Conservation (phyloP, 768 basidiomycete species). For the Rhodotorula babjevae region DNA sequence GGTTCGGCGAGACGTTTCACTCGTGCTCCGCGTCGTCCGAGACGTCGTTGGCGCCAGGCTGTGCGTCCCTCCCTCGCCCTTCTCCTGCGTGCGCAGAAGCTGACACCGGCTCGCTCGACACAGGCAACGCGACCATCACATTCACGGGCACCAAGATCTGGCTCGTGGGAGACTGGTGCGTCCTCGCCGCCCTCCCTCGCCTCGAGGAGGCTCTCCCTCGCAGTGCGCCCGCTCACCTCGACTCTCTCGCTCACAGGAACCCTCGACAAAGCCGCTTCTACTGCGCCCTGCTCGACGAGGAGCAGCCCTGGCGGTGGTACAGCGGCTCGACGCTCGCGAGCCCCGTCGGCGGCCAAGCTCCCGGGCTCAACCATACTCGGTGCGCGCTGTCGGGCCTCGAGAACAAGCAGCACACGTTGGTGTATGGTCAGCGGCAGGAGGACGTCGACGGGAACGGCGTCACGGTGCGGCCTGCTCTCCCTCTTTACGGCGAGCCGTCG, state of each 20-base stretch:
- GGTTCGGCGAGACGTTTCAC: slow-evolving; percentile 12
- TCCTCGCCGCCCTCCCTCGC: too few relatives aligned
- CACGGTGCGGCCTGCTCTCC: background rate
- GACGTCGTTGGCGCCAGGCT: background rate
- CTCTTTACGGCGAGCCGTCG: too few relatives aligned
- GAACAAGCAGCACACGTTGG: background rate
- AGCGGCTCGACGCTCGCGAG: background rate
- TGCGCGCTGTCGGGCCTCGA: slow-evolving; percentile 9
- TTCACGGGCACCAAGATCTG: background rate
- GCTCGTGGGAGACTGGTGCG: slow-evolving; percentile 3
- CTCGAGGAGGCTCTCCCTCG: too few relatives aligned
- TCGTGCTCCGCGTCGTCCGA: background rate
- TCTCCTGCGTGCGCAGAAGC: too few relatives aligned
- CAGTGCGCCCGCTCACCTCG: too few relatives aligned
- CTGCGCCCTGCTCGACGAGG: slow-evolving; percentile 3
- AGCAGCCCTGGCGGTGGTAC: slow-evolving; percentile 5
- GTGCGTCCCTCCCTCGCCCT: background rate
- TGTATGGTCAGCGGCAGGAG: slow-evolving; percentile 8
- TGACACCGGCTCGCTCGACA: background rate
- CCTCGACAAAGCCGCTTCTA: background rate
- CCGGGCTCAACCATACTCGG: slow-evolving; percentile 13
- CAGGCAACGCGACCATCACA: slow-evolving; percentile 14
- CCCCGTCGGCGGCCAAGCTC: background rate
- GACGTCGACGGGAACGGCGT: background rate
- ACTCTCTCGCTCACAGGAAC: background rate